Base-by-base conservation (phyloP, 2,329 filamentous ascomycete species). In the Mariannaea sp. region DNA sequence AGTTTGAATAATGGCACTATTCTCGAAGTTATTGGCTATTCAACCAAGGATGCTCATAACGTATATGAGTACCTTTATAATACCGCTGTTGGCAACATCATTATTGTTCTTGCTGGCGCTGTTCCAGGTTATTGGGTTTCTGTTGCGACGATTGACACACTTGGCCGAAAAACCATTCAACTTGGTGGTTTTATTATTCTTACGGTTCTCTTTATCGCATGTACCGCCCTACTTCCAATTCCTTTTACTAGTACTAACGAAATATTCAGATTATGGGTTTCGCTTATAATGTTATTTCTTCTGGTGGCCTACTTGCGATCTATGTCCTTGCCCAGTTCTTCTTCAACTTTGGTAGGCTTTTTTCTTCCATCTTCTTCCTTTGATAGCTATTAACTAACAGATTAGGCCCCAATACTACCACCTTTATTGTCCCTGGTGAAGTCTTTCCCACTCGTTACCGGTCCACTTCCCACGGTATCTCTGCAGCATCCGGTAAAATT, bases 111-210 rank as follows among this genome's bases (percentile, higher is more conserved):
- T 54, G 89, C 89, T 4, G 89, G 89, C 52, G 87, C 89, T 41
- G 88, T 92, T 12, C 89, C 89, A 0, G 89, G 89, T 12, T 92
- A 92, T 77, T 92, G 89, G 89, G 81, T 90, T 12, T 89, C 88
- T 0, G 88, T 92, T 5, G 84, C 84, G 1, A 84, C 83, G 1
- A 83, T 91, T 51, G 89, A 93, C 71, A 88, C 80, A 1, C 65
- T 92, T 12, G 89, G 89, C 48, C 87, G 89, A 65, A 92, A 90
- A 76, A 83, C 88, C 1, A 90, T 93, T 51, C 90, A 90, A 73
- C 73, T 88, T 49, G 79, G 77, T 55, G 84, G 84, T 20, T 87
- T 87, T 69, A 69, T 74, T 44, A 79, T 87, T 49, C 72, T 87
- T 6, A 86, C 84, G 7, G 73, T 83, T 36, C 75, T 87, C 16